Base-by-base conservation (phyloP, 1,139 yeast species). In the Blastobotrys arbuscula region DNA sequence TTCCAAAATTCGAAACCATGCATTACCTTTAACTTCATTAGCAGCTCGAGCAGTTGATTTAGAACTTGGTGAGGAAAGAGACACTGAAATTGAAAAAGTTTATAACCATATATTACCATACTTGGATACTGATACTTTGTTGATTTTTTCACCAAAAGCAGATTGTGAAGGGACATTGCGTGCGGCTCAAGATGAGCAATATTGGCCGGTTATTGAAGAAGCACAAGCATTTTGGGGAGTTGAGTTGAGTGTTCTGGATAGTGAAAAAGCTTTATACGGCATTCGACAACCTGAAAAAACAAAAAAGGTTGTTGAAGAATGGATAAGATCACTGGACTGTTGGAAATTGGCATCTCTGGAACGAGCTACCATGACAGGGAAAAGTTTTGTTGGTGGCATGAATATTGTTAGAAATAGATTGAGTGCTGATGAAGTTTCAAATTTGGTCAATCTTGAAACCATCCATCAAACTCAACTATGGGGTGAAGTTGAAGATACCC, bases 401-500 rank as follows among this genome's bases (percentile, higher is more conserved):
- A 68, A 74, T 47, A 54, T 64, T 42, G 65, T 64, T 10, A 55
- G 65, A 47, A 62, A 59, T 58, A 63, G 55, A 55, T 66, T 64
- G 46, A 58, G 82, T 1, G 69, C 88, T 16, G 90, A 84, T 48
- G 88, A 88, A 53, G 75, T 90, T 31, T 82, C 92, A 1, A 80
- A 79, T 61, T 76, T 86, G 53, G 92, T 90, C 10, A 82, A 84
- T 50, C 72, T 92, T 59, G 98, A 92, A 64, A 83, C 84, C 6
- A 81, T 83, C 44, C 79, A 78, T 66, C 98, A 92, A 67, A 86
- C 95, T 24, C 81, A 79, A 37, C 77, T 82, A 61, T 92, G 98
- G 98, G 98, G 98, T 37, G 97, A 92, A 66, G 97, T 92, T 21
- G 98, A 92, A 69, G 98, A 92, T 62, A 89, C 97, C 3, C 98